Evolutionary conservation across 2,329 filamentous ascomycete species (phyloP), one percentile per base, ranked within the genome.

Genomic region (Xylariaceae sp.): DNA sequence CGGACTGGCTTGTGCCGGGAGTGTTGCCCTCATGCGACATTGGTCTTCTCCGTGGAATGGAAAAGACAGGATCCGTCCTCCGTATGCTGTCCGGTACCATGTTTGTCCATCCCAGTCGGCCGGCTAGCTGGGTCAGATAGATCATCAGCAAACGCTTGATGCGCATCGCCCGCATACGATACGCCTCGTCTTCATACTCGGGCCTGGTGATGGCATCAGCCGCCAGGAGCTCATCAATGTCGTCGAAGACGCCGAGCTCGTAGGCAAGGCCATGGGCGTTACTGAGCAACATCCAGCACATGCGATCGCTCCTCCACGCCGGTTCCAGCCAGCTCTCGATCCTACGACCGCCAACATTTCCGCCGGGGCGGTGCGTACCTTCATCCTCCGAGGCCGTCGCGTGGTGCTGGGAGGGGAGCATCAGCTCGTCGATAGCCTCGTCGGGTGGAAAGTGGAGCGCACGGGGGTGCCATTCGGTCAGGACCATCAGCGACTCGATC

Each of bases 291-390:
- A 95, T 95, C 90, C 90, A 95, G 54, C 86, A 94, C 85, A 95
- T 94, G 35, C 88, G 83, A 52, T 95, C 90, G 44, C 83, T 87
- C 48, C 90, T 75, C 87, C 90, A 95, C 7, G 87, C 90, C 3
- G 92, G 92, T 57, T 98, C 92, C 4, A 96, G 75, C 87, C 92
- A 96, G 56, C 87, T 90, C 53, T 94, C 88, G 43, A 95, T 92
- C 18, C 88, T 71, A 56, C 84, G 81, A 8, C 86, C 87, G 28
- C 87, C 85, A 14, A 87, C 73, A n/a, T 77, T 75, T 19, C 72
- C 72, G 39, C 58, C 56, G 5, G 61, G 61, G 33, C 64, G 57
- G 36, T 58, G 57, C 15, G 50, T 57, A 3, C 56, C 57, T 33
- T 65, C 65, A n/a, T 68, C 61, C 6, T 60, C 59, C n/a, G 61